Evolutionary conservation across 371 early-diverging fungal species (phyloP).

Genomic region (Smittium mucronatum): DNA sequence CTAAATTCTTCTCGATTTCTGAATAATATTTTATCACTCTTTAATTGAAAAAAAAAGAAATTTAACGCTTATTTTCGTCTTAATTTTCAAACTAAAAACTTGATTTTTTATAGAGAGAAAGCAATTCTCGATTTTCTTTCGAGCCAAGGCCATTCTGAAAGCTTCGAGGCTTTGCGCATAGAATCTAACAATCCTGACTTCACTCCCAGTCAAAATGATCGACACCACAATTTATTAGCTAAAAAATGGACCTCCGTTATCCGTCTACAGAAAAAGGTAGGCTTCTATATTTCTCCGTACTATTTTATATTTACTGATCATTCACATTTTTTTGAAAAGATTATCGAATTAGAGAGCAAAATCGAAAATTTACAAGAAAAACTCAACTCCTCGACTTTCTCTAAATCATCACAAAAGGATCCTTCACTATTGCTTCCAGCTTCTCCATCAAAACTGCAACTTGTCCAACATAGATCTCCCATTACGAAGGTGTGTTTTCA

Average conservation of each 20-base stretch:
- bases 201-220: constrained; percentile 56
- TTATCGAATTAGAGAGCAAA: constrained; percentile 78
- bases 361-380: constrained; percentile 63
- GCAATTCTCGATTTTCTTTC: constrained; percentile 77
- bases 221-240: constrained; percentile 72
- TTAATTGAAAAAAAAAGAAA: too few species aligned
- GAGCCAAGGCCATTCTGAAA: constrained; percentile 50
- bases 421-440: constrained; percentile 79
- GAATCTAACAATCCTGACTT: constrained; percentile 64
- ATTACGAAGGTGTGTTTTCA: constrained; percentile 78
- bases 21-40: background rate
- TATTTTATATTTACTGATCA: background rate
- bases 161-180: constrained; percentile 50
- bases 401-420: constrained; percentile 42
- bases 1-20: background rate
- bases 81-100: too few species aligned
- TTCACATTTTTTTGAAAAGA: constrained; percentile 34
- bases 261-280: constrained; percentile 77
- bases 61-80: too few species aligned
- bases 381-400: constrained; percentile 48
- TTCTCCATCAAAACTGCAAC: constrained; percentile 54
- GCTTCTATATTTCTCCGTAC: background rate
- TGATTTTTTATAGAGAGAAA: constrained; percentile 45
- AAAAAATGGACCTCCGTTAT: constrained; percentile 92
- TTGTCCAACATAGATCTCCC: constrained; percentile 68